phyloP scores from a whole-genome alignment of 2,329 filamentous ascomycete species.

The Neophaeococcomyces aloes region DNA sequence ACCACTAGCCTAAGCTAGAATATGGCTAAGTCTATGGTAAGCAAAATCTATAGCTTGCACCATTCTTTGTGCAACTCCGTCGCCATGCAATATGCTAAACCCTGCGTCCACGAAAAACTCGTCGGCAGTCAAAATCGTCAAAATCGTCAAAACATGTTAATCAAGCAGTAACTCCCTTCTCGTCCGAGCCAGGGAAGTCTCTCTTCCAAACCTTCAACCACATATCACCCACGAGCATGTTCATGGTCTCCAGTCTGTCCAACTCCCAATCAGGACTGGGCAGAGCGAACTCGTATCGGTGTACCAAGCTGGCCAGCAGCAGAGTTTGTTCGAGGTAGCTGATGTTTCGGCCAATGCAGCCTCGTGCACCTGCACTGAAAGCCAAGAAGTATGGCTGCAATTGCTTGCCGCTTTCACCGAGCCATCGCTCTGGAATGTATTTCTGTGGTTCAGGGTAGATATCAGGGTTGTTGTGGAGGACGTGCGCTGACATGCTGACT shows the following conservation, averaged over 20 bases:
- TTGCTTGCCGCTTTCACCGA: constrained; percentile 12
- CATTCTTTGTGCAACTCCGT: too few species aligned
- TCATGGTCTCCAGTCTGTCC: constrained; percentile 8
- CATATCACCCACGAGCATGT: constrained; percentile 6
- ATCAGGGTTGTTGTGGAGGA: constrained; percentile 30
- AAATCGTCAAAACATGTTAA: too few species aligned
- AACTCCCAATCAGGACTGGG: constrained; percentile 23
- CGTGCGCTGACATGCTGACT: constrained; percentile 36
- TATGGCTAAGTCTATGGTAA: too few species aligned
- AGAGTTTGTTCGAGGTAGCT: constrained; percentile 39
- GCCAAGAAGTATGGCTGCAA: constrained; percentile 21
- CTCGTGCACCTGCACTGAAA: constrained; percentile 32
- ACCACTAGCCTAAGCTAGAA: too few species aligned
- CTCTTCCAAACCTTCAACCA: constrained; percentile 8
- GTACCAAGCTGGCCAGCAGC: constrained; percentile 33
- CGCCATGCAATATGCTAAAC: too few species aligned
- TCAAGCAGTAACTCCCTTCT: background rate
- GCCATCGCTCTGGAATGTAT: constrained; percentile 26
- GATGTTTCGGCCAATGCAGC: constrained; percentile 35
- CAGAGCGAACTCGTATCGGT: constrained; percentile 34
- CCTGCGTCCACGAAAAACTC: too few species aligned
- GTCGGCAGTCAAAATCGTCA: too few species aligned
- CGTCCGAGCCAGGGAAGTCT: constrained; percentile 2
- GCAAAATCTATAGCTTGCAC: too few species aligned
- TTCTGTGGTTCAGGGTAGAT: constrained; percentile 31